Percentiles rank a stretch among this genome's conserved stretches.
Conservation (phyloP, 176 grass and related monocot genomes). For the Carex scoparia region DNA sequence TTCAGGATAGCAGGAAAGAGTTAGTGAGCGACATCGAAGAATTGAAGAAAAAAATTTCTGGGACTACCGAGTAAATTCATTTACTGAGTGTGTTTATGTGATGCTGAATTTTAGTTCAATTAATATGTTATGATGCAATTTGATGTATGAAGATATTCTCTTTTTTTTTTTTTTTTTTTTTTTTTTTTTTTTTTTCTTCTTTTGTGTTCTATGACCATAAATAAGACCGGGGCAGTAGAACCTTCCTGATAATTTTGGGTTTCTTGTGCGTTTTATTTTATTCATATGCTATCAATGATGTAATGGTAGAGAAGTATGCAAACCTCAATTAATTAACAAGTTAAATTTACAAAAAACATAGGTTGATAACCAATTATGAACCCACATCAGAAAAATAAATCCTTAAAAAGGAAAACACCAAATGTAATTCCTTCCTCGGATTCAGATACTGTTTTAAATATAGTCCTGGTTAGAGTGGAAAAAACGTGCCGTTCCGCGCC, state of each 20-base stretch:
- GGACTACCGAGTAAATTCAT: constrained; percentile 48
- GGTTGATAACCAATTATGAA: background rate
- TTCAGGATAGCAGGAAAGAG: constrained; percentile 84
- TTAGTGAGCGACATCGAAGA: constrained; percentile 61
- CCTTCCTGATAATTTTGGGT: background rate
- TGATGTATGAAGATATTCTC: constrained; percentile 20
- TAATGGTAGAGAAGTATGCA: background rate
- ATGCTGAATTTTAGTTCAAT: background rate
- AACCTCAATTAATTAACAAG: background rate
- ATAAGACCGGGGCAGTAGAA: background rate
- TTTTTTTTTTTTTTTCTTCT: background rate
- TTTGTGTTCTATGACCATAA: background rate
- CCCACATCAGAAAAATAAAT: background rate
- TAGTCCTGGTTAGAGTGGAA: no score
- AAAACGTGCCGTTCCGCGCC: no score
- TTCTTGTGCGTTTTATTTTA: background rate
- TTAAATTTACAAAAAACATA: background rate
- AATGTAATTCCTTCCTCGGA: no score
- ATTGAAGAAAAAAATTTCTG: constrained; percentile 89
- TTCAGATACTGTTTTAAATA: no score
- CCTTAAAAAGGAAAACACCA: no score
- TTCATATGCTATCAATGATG: background rate
- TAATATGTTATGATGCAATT: background rate
- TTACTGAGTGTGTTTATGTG: constrained; percentile 17
- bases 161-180: background rate